Evolutionary conservation across 495 filamentous ascomycete genomes (phyloP).

Genomic region (Articulospora tetracladia): DNA sequence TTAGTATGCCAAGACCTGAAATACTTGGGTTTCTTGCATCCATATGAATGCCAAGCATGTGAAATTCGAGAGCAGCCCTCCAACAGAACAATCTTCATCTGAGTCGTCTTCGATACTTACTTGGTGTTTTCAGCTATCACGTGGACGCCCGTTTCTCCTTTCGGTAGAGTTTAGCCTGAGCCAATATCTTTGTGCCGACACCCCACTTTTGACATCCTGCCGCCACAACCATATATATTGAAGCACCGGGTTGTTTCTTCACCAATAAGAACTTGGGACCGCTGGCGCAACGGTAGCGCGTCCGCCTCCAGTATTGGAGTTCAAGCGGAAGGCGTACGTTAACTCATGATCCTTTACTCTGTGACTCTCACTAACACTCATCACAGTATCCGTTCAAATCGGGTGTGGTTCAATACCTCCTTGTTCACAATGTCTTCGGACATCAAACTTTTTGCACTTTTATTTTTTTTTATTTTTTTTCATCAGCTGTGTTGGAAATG

Average conservation of each 20-base stretch:
- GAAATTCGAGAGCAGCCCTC: no score
- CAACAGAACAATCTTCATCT: no score
- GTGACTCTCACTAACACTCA: no score
- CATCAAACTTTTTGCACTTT: not conserved
- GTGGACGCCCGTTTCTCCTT: not conserved
- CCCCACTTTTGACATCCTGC: not conserved
- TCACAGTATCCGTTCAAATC: slow-evolving; percentile 1
- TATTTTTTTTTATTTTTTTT: no score
- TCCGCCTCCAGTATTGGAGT: not conserved
- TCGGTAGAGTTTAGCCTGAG: not conserved
- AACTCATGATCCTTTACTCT: no score
- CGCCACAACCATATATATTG: not conserved
- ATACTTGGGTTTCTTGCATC: no score
- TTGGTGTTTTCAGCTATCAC: no score
- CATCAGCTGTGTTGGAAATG: no score
- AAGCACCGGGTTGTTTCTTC: not conserved
- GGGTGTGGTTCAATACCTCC: not conserved
- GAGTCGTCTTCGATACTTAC: no score
- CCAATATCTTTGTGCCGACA: not conserved
- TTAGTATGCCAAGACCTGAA: no score
- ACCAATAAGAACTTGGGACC: not conserved
- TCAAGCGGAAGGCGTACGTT: not conserved
- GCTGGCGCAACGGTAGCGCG: not conserved
- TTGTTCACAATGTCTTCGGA: no score
- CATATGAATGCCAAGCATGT: no score